Percentiles rank a stretch among this genome's conserved stretches.
Evolutionary conservation across 2,329 filamentous ascomycete genomes (phyloP).

Genomic region (Colletotrichum coccodes): DNA sequence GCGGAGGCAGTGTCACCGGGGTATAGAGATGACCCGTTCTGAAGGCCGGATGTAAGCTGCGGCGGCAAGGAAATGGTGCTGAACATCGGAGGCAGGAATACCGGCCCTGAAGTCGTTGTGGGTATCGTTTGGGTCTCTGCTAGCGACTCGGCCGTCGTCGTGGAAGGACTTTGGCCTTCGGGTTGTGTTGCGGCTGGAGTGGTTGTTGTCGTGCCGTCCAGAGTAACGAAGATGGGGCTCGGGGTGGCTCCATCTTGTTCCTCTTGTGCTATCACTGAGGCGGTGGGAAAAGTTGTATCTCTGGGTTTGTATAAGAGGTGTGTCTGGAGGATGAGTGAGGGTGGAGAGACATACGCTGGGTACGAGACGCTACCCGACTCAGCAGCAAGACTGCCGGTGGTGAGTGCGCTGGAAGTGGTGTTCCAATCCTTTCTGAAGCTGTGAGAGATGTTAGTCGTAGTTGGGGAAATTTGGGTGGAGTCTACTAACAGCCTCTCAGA

Average conservation of each 20-base stretch:
- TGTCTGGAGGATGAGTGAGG: background rate
- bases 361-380: background rate
- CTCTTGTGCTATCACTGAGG: background rate
- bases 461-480: background rate
- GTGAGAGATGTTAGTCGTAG: background rate
- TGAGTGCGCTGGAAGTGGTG: background rate
- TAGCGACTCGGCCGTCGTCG: background rate
- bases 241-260: constrained; percentile 29
- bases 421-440: constrained; percentile 21
- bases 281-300: background rate
- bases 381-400: background rate
- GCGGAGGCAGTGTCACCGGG: background rate
- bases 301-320: constrained; percentile 3
- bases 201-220: constrained; percentile 4
- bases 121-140: background rate
- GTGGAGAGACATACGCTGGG: background rate
- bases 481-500: constrained; percentile 21
- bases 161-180: background rate
- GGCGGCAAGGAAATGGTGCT: constrained; percentile 27
- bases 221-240: constrained; percentile 32
- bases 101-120: background rate
- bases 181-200: background rate
- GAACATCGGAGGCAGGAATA: constrained; percentile 9
- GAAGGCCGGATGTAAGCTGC: background rate
- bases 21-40: constrained; percentile 1